Evolutionary conservation across 2,329 filamentous ascomycete species (phyloP).

Genomic region (Claviceps sp.): DNA sequence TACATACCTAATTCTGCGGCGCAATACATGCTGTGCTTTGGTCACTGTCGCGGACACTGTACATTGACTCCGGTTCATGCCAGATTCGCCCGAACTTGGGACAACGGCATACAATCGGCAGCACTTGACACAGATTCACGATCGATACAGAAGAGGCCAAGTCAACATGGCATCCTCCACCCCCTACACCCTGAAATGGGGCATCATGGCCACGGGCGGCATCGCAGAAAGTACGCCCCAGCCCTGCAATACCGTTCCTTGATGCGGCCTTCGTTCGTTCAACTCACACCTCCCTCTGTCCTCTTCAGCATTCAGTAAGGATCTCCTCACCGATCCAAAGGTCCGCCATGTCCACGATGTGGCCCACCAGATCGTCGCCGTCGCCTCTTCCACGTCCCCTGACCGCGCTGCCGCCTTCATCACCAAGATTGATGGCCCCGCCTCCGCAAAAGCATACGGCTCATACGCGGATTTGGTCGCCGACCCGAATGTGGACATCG

Average conservation of each 20-base stretch:
- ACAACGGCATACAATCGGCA: too few relatives aligned
- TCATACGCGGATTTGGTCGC: conserved; percentile 71
- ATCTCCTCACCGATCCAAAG: conserved; percentile 62
- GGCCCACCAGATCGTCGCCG: conserved; percentile 64
- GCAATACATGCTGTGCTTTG: too few relatives aligned
- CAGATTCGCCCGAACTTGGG: too few relatives aligned
- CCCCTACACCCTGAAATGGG: conserved; percentile 41
- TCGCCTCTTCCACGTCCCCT: conserved; percentile 63
- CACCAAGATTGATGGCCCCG: conserved; percentile 53
- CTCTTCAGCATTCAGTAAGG: conserved; percentile 52
- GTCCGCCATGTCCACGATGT: conserved; percentile 58
- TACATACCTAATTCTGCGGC: too few relatives aligned
- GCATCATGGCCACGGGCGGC: conserved; percentile 46
- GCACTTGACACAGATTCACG: too few relatives aligned
- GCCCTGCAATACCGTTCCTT: too few relatives aligned
- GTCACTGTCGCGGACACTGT: too few relatives aligned
- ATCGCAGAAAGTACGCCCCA: conserved; percentile 39
- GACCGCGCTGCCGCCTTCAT: conserved; percentile 61
- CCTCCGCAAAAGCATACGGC: conserved; percentile 58
- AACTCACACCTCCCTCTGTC: not conserved
- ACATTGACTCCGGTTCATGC: too few relatives aligned
- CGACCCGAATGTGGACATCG: conserved; percentile 66
- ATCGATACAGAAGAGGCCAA: not conserved
- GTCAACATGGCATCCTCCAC: conserved; percentile 23
- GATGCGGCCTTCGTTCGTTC: too few relatives aligned